Evolutionary conservation across 2,329 filamentous ascomycete species (phyloP).

Genomic region (Plenodomus biglobosus): DNA sequence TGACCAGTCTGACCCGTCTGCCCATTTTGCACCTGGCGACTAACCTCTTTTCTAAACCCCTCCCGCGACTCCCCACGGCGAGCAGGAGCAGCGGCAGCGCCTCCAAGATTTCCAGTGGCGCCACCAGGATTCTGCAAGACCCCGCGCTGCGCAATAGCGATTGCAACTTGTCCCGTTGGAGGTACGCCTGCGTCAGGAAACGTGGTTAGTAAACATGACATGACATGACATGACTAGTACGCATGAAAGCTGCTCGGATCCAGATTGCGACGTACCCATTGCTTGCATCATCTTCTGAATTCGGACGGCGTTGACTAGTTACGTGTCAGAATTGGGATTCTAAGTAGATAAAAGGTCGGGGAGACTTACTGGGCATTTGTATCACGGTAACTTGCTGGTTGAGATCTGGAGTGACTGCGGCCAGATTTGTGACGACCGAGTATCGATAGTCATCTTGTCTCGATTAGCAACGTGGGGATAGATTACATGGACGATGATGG

Average conservation of each 20-base stretch:
- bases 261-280: slow-evolving; percentile 23
- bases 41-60: slow-evolving; percentile 27
- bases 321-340: slow-evolving; percentile 20
- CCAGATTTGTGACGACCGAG: slow-evolving; percentile 38
- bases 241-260: too few relatives aligned
- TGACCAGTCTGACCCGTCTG: neutral
- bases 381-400: slow-evolving; percentile 43
- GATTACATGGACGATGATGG: neutral
- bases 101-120: slow-evolving; percentile 34
- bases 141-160: slow-evolving; percentile 41
- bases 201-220: slow-evolving; percentile 18
- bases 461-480: neutral
- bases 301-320: slow-evolving; percentile 37
- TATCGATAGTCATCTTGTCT: slow-evolving; percentile 39
- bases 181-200: slow-evolving; percentile 38
- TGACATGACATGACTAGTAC: too few relatives aligned
- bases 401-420: slow-evolving; percentile 36
- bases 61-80: slow-evolving; percentile 25
- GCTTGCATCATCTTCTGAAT: slow-evolving; percentile 42
- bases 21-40: slow-evolving; percentile 21
- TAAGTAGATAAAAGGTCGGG: too few relatives aligned
- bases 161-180: slow-evolving; percentile 34
- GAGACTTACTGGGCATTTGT: slow-evolving; percentile 40
- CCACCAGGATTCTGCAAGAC: slow-evolving; percentile 43
- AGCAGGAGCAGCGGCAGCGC: slow-evolving; percentile 20